A percentile compares a stretch with the other conserved stretches of the same genome.
Evolutionary conservation across 345 rosid species (phyloP).

Genomic region (Angophora floribunda): DNA sequence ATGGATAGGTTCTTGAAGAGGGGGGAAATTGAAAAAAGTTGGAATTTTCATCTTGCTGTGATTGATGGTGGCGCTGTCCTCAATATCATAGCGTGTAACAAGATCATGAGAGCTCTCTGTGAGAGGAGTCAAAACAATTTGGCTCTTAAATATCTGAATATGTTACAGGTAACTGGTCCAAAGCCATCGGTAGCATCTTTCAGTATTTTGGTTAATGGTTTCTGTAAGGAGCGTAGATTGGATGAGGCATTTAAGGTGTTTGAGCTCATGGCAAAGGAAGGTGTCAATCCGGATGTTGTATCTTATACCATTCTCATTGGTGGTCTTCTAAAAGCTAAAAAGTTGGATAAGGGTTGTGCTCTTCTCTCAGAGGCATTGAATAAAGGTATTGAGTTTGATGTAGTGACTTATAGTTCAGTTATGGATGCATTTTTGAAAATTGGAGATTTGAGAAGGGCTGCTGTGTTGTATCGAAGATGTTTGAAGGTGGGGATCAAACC

Average conservation of each 20-base stretch:
- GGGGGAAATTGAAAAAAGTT: conserved; percentile 23
- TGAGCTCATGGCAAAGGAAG: conserved; percentile 14
- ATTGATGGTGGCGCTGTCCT: conserved; percentile 14
- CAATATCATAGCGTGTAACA: conserved; percentile 34
- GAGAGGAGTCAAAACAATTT: conserved; percentile 5
- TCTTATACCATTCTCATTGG: conserved; percentile 34
- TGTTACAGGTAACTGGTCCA: conserved; percentile 28
- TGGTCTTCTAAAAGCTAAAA: conserved; percentile 35
- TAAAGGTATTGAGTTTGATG: conserved; percentile 25
- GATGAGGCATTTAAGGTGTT: conserved; percentile 26
- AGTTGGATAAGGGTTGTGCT: conserved; percentile 28
- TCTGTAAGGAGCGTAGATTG: conserved; percentile 26
- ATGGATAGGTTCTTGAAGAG: conserved; percentile 23
- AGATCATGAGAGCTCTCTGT: conserved; percentile 22
- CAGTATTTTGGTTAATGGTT: conserved; percentile 32
- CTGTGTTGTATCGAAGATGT: conserved; percentile 26
- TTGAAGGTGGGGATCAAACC: conserved; percentile 27
- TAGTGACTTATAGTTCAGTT: conserved; percentile 25
- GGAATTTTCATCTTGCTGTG: conserved; percentile 17
- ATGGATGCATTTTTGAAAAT: conserved; percentile 23
- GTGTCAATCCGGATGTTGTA: conserved; percentile 27
- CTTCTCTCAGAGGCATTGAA: conserved; percentile 20
- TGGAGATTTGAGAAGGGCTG: conserved; percentile 20
- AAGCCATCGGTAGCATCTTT: conserved; percentile 35
- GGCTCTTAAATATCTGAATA: conserved; percentile 18